Percentiles rank a stretch among this genome's conserved stretches.
phyloP scores from a whole-genome alignment of 176 grass and related monocot species.

The Musa beccarii region DNA sequence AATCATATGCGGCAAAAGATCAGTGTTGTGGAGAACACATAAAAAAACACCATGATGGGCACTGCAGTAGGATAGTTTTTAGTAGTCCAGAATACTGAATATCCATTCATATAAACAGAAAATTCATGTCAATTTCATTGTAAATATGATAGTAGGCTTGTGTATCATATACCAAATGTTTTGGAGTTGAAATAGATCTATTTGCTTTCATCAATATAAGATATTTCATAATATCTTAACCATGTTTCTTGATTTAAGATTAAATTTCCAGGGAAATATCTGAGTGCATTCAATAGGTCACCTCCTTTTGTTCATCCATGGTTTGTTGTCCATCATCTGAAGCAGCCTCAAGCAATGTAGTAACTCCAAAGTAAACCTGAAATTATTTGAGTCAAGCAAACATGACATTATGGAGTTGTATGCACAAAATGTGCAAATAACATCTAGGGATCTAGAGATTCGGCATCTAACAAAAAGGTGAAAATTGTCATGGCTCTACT shows the following conservation, averaged over 20 bases:
- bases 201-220: too few relatives aligned
- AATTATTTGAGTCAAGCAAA: slow-evolving; percentile 23
- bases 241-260: background rate
- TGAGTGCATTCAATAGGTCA: slow-evolving; percentile 11
- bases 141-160: too few relatives aligned
- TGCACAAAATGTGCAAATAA: background rate
- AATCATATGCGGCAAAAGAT: too few relatives aligned
- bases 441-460: background rate
- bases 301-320: slow-evolving; percentile 93
- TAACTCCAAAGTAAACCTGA: slow-evolving; percentile 94
- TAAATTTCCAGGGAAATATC: background rate
- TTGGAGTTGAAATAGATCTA: too few relatives aligned
- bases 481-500: background rate
- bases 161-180: too few relatives aligned
- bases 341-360: slow-evolving; percentile 85
- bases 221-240: background rate
- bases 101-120: too few relatives aligned
- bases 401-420: background rate
- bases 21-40: too few relatives aligned
- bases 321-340: slow-evolving; percentile 75
- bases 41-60: too few relatives aligned
- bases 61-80: too few relatives aligned
- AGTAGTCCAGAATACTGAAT: too few relatives aligned
- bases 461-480: background rate
- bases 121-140: too few relatives aligned